Conservation (phyloP, 2,329 filamentous ascomycete species). For the Acarospora socialis region DNA sequence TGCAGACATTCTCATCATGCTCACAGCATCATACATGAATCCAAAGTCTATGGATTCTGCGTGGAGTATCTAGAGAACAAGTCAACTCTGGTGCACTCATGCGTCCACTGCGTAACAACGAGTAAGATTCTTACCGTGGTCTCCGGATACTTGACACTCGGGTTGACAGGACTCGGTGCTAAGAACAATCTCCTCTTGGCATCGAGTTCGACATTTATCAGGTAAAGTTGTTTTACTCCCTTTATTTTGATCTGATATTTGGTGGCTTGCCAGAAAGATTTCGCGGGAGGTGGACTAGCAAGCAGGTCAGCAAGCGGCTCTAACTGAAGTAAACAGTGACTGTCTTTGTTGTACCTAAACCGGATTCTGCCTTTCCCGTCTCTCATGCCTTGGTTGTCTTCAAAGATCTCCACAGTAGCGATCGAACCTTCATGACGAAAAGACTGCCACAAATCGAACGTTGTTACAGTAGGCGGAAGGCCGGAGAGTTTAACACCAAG, state of each 20-base stretch:
- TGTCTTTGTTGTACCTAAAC: constrained; percentile 30
- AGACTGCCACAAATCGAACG: constrained; percentile 33
- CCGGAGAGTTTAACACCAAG: constrained; percentile 23
- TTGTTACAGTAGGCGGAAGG: constrained; percentile 24
- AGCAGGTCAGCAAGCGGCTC: constrained; percentile 1
- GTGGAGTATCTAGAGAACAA: constrained; percentile 25
- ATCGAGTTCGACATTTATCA: constrained; percentile 18
- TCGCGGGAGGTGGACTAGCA: constrained; percentile 35
- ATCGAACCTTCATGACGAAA: constrained; percentile 42
- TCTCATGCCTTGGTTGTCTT: constrained; percentile 26
- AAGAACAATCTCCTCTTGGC: constrained; percentile 11
- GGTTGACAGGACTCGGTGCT: constrained; percentile 23
- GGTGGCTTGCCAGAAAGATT: constrained; percentile 35
- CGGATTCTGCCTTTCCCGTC: constrained; percentile 34
- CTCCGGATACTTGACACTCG: constrained; percentile 21
- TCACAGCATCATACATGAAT: constrained; percentile 36
- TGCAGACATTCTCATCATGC: constrained; percentile 47
- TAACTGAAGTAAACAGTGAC: constrained; percentile 6
- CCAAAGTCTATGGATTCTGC: constrained; percentile 47
- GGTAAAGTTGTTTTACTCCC: constrained; percentile 12
- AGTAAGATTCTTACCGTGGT: constrained; percentile 21
- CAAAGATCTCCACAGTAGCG: constrained; percentile 41
- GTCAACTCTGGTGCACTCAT: not conserved
- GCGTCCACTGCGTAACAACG: not conserved
- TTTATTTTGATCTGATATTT: constrained; percentile 19